Evolutionary conservation across 1,139 yeast species (phyloP).

Genomic region (Sugiyamaella sp.): DNA sequence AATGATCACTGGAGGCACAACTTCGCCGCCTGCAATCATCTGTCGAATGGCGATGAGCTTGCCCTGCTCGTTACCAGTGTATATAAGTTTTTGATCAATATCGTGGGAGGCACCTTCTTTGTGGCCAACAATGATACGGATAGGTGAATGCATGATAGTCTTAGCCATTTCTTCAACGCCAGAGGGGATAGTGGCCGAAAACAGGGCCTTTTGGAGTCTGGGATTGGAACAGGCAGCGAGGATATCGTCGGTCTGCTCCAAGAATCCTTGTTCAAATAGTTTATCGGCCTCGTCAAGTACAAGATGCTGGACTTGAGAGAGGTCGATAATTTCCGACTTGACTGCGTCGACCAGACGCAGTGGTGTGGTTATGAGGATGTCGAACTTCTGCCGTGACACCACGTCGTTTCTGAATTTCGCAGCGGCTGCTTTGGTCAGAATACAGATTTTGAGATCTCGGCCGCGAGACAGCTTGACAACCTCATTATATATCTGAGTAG

Average conservation of each 20-base stretch:
- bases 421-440: constrained; percentile 76
- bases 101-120: constrained; percentile 88
- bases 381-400: constrained; percentile 65
- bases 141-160: constrained; percentile 80
- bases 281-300: constrained; percentile 97
- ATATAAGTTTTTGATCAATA: constrained; percentile 82
- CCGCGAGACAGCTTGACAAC: constrained; percentile 56
- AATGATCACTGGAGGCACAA: constrained; percentile 90
- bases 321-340: constrained; percentile 58
- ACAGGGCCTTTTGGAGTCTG: constrained; percentile 65
- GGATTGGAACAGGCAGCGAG: constrained; percentile 65
- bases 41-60: constrained; percentile 89
- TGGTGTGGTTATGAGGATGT: constrained; percentile 86
- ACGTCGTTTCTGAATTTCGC: constrained; percentile 59
- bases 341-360: constrained; percentile 80
- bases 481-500: constrained; percentile 80
- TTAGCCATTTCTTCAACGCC: constrained; percentile 89
- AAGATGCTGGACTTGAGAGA: constrained; percentile 68
- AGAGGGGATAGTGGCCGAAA: constrained; percentile 95
- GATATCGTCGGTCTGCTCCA: constrained; percentile 88
- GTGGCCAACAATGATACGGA: constrained; percentile 87
- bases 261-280: constrained; percentile 85
- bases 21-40: constrained; percentile 71
- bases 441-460: constrained; percentile 61
- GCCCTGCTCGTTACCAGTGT: constrained; percentile 94